Evolutionary conservation across 2,329 filamentous ascomycete genomes (phyloP).

Genomic region (Fusarium bactridioides): DNA sequence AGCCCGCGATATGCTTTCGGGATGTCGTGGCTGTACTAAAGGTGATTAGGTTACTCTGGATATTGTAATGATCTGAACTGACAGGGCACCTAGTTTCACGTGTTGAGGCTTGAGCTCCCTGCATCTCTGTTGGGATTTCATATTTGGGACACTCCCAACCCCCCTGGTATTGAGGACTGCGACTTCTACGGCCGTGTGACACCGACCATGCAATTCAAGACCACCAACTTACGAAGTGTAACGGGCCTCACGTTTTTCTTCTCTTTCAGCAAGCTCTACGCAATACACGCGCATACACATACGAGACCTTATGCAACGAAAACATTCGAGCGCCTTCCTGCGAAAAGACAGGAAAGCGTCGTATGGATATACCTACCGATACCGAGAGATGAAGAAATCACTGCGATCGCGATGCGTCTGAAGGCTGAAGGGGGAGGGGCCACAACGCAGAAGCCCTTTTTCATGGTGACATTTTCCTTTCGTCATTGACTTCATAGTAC

Average conservation of each 20-base stretch:
- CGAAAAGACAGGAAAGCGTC: not conserved
- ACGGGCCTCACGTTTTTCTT: constrained; percentile 20
- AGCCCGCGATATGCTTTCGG: not conserved
- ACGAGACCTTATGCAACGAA: not conserved
- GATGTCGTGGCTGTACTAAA: not conserved
- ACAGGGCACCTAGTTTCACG: not conserved
- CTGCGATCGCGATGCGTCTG: not conserved
- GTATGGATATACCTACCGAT: constrained; percentile 4
- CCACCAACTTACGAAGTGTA: not conserved
- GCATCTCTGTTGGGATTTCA: not conserved
- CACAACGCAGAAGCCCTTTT: constrained; percentile 5
- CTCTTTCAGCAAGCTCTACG: constrained; percentile 15
- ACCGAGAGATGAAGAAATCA: constrained; percentile 4
- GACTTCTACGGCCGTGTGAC: constrained; percentile 5
- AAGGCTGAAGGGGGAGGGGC: not conserved
- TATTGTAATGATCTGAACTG: not conserved
- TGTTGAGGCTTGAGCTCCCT: not conserved
- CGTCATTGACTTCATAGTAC: accelerated
- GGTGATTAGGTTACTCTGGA: not conserved
- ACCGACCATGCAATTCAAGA: constrained; percentile 8
- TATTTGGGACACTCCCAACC: constrained; percentile 13
- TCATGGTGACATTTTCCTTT: not conserved
- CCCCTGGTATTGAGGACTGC: not conserved
- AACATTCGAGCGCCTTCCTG: not conserved
- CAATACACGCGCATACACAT: constrained; percentile 2